Evolutionary conservation across 768 basidiomycete species (phyloP).

Genomic region (Chlorophyllum brunneum): DNA sequence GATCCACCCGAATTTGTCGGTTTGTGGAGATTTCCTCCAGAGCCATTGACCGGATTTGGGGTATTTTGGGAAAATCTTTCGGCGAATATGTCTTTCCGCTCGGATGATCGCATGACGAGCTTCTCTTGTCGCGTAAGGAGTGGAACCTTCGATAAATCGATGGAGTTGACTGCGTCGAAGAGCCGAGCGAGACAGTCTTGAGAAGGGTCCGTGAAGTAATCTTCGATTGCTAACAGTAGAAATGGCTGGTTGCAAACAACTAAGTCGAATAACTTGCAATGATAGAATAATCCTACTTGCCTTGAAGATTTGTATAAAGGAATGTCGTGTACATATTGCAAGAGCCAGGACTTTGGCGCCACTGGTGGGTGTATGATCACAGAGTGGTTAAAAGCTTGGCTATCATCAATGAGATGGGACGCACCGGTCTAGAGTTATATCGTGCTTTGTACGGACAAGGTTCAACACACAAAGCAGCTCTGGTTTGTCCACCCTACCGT

Average conservation of each 20-base stretch:
- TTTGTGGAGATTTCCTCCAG: constrained; percentile 33
- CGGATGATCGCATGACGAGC: constrained; percentile 83
- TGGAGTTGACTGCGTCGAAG: constrained; percentile 90
- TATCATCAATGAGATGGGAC: constrained; percentile 19
- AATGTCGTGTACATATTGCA: constrained; percentile 90
- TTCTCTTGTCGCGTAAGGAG: constrained; percentile 78
- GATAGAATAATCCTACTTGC: constrained; percentile 34
- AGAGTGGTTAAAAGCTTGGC: constrained; percentile 1
- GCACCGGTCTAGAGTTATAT: constrained; percentile 76
- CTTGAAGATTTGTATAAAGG: constrained; percentile 96
- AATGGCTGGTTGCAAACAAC: constrained; percentile 62
- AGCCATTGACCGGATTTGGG: constrained; percentile 25
- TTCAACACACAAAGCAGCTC: constrained; percentile 86
- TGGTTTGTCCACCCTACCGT: constrained; percentile 26
- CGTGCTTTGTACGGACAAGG: constrained; percentile 87
- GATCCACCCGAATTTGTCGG: constrained; percentile 58
- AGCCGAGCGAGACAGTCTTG: constrained; percentile 87
- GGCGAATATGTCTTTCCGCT: constrained; percentile 87
- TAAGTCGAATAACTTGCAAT: background rate
- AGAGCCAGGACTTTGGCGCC: constrained; percentile 93
- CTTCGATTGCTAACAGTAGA: constrained; percentile 89
- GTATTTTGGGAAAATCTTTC: constrained; percentile 64
- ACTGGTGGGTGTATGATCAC: constrained; percentile 35
- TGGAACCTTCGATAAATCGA: constrained; percentile 82
- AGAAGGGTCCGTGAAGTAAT: constrained; percentile 88